Conservation (phyloP, 192 early-diverging fungal species). For the Jimgerdemannia lactiflua region DNA sequence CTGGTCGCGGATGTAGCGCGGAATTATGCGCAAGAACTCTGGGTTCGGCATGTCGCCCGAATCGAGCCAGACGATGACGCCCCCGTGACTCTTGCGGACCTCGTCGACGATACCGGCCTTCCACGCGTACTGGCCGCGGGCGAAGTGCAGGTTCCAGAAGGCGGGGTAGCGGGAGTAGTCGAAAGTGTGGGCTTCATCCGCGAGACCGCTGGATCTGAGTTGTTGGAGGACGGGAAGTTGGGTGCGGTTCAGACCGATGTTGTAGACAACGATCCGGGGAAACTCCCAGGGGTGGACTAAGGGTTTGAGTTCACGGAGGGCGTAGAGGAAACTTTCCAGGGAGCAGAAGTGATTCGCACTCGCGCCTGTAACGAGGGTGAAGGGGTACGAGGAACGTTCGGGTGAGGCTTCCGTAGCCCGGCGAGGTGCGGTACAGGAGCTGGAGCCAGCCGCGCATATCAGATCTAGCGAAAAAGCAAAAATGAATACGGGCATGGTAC, state of each 20-base stretch:
- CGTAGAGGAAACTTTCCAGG: too few relatives aligned
- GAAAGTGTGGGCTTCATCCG: slow-evolving; percentile 32
- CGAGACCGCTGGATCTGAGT: slow-evolving; percentile 33
- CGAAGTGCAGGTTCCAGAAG: slow-evolving; percentile 7
- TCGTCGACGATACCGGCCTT: too few relatives aligned
- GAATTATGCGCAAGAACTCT: neutral
- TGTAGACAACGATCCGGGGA: neutral
- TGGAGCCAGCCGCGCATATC: too few relatives aligned
- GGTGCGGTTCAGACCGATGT: neutral
- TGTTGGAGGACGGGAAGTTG: slow-evolving; percentile 33
- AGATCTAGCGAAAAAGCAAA: neutral
- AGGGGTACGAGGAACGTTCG: too few relatives aligned
- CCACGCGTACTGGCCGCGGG: slow-evolving; percentile 28
- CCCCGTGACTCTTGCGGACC: slow-evolving; percentile 9
- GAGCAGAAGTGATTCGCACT: too few relatives aligned
- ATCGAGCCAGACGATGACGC: slow-evolving; percentile 5
- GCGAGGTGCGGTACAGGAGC: too few relatives aligned
- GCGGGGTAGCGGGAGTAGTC: too few relatives aligned
- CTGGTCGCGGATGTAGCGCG: slow-evolving; percentile 3
- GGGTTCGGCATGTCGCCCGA: neutral
- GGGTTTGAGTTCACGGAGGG: slow-evolving; percentile 15
- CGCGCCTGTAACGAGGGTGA: too few relatives aligned
- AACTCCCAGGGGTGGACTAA: too few relatives aligned
- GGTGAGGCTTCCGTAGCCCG: too few relatives aligned
- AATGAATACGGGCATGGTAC: too few relatives aligned